Conservation (phyloP, 2,329 filamentous ascomycete species). For the Monilinia fructicola region DNA sequence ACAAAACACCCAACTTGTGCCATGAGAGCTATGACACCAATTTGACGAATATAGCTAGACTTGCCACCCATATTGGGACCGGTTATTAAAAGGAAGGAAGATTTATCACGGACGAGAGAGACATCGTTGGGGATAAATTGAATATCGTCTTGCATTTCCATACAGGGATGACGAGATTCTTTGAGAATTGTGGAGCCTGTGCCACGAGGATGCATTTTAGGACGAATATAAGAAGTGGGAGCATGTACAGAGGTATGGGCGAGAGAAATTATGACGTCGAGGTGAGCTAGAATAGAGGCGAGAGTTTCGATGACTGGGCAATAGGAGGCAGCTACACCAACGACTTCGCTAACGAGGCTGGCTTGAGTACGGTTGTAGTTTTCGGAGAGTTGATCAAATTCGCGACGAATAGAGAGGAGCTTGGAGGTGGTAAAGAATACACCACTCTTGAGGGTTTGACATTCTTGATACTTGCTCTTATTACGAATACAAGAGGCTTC, state of each 20-base stretch:
- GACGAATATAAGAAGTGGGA: slow-evolving; percentile 85
- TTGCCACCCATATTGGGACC: slow-evolving; percentile 99
- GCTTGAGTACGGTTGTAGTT: slow-evolving; percentile 95
- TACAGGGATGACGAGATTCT: slow-evolving; percentile 92
- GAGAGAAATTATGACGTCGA: slow-evolving; percentile 93
- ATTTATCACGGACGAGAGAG: slow-evolving; percentile 70
- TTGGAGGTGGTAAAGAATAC: slow-evolving; percentile 93
- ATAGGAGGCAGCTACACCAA: slow-evolving; percentile 90
- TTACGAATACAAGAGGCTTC: slow-evolving; percentile 93
- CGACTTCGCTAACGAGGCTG: slow-evolving; percentile 87
- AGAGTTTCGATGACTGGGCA: slow-evolving; percentile 88
- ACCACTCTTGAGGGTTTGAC: slow-evolving; percentile 97
- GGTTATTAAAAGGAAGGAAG: slow-evolving; percentile 75
- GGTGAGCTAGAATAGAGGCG: slow-evolving; percentile 82
- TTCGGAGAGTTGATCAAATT: slow-evolving; percentile 89
- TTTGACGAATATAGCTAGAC: slow-evolving; percentile 96
- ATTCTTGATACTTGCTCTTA: slow-evolving; percentile 86
- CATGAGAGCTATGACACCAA: slow-evolving; percentile 95
- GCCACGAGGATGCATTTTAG: slow-evolving; percentile 85
- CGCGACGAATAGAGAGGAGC: slow-evolving; percentile 76
- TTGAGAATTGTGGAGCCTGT: slow-evolving; percentile 85
- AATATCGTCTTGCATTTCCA: slow-evolving; percentile 98
- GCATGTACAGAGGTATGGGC: slow-evolving; percentile 93
- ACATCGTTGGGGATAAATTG: slow-evolving; percentile 99
- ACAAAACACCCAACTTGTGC: slow-evolving; percentile 97